Evolutionary conservation across 164 flowering plant species (phyloP).

Genomic region (Magnolia changhungtana): DNA sequence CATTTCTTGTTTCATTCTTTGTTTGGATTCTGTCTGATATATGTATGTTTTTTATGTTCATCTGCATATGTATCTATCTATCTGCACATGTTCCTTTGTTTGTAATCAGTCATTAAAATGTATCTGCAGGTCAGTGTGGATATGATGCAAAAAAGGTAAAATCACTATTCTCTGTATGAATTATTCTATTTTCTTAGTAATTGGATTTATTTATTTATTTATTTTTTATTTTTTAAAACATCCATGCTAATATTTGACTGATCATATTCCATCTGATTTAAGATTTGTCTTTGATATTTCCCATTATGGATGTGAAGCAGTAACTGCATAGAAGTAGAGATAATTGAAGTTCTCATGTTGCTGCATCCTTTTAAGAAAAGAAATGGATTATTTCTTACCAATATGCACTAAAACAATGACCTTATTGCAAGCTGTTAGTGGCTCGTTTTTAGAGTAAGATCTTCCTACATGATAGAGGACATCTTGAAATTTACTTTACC

Average conservation of each 20-base stretch:
- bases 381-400: too few relatives aligned
- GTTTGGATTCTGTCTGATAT: too few relatives aligned
- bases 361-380: too few relatives aligned
- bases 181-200: neutral
- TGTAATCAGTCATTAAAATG: constrained; percentile 9
- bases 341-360: too few relatives aligned
- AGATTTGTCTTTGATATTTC: neutral
- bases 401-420: neutral
- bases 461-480: neutral
- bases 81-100: neutral
- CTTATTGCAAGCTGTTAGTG: neutral
- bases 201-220: neutral
- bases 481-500: too few relatives aligned
- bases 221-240: neutral
- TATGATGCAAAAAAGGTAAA: constrained; percentile 64
- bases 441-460: neutral
- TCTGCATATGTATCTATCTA: neutral
- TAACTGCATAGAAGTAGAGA: too few relatives aligned
- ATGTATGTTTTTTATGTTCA: neutral
- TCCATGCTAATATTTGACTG: neutral
- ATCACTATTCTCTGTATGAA: constrained; percentile 5
- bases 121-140: constrained; percentile 66
- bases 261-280: neutral
- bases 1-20: too few relatives aligned
- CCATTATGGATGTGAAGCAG: too few relatives aligned